Conservation (phyloP, 2,329 filamentous ascomycete species). For the Claviceps citrina region DNA sequence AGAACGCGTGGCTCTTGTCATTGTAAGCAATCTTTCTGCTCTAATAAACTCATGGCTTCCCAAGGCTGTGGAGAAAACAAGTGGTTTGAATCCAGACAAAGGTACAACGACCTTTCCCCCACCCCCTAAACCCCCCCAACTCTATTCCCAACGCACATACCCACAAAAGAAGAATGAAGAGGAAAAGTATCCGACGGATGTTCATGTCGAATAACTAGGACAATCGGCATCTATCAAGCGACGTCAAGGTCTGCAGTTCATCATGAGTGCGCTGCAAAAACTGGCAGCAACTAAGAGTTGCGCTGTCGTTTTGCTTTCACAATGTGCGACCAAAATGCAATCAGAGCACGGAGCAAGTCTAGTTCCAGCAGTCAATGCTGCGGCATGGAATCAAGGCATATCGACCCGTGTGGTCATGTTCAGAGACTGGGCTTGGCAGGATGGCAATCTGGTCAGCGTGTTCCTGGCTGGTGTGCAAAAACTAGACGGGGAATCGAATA, state of each 20-base stretch:
- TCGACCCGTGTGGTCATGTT: slow-evolving; percentile 63
- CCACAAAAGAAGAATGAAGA: neutral
- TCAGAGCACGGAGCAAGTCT: slow-evolving; percentile 51
- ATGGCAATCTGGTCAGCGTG: slow-evolving; percentile 30
- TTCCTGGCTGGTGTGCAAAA: slow-evolving; percentile 52
- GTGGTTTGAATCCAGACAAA: slow-evolving; percentile 23
- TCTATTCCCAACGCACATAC: too few relatives aligned
- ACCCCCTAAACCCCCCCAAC: too few relatives aligned
- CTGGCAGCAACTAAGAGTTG: slow-evolving; percentile 59
- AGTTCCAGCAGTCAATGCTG: slow-evolving; percentile 57
- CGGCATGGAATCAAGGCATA: slow-evolving; percentile 67
- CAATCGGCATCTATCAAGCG: slow-evolving; percentile 26
- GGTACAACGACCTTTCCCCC: too few relatives aligned
- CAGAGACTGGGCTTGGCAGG: slow-evolving; percentile 52
- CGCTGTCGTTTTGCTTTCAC: slow-evolving; percentile 60
- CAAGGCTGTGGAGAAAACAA: slow-evolving; percentile 30
- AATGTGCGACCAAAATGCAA: slow-evolving; percentile 70
- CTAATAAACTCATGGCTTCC: slow-evolving; percentile 66
- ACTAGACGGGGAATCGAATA: slow-evolving; percentile 35
- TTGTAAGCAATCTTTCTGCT: slow-evolving; percentile 66
- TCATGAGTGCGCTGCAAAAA: slow-evolving; percentile 58
- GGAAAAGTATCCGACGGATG: slow-evolving; percentile 2
- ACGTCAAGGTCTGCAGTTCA: slow-evolving; percentile 38
- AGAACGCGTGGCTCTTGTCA: slow-evolving; percentile 46
- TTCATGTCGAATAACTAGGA: slow-evolving; percentile 14